These are phyloP conservation scores for Chiua virens DNA, from an alignment of 768 basidiomycete genomes.

Conservation along the genomic window DNA sequence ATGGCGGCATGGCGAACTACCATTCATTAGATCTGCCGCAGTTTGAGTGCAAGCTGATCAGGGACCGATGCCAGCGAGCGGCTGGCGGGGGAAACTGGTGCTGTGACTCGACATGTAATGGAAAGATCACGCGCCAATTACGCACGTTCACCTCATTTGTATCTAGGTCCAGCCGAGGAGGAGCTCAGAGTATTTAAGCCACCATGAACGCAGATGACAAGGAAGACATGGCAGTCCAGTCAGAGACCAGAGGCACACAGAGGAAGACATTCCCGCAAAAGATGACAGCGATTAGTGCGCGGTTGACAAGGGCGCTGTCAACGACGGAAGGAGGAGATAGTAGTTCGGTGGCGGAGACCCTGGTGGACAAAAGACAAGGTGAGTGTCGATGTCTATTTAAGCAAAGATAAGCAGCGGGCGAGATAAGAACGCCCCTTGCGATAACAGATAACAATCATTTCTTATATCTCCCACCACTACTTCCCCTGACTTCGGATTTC, in stretches of 20 bases:
- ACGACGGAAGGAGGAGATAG: constrained; percentile 2
- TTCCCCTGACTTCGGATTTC: not conserved
- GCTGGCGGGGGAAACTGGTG: not conserved
- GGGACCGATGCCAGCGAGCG: constrained; percentile 3
- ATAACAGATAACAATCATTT: constrained; percentile 22
- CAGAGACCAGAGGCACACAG: constrained; percentile 8
- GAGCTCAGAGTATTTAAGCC: constrained; percentile 11
- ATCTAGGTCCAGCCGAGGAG: not conserved
- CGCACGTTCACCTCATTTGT: constrained; percentile 15
- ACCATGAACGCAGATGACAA: constrained; percentile 1
- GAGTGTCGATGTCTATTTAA: constrained; percentile 8
- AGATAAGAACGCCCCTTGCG: constrained; percentile 18
- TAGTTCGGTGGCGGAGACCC: constrained; percentile 3
- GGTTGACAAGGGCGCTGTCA: constrained; percentile 14
- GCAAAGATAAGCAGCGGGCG: constrained; percentile 13
- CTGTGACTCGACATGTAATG: not conserved
- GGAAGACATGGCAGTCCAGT: constrained; percentile 3
- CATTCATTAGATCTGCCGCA: too few relatives aligned
- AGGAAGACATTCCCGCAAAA: constrained; percentile 13
- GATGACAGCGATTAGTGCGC: constrained; percentile 19
- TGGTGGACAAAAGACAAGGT: constrained; percentile 16
- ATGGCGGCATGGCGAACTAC: too few relatives aligned
- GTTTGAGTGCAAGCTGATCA: not conserved
- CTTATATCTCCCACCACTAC: constrained; percentile 2
- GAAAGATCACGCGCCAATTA: constrained; percentile 6